These are phyloP conservation scores for Geoglossum cookeanum DNA, from an alignment of 2,329 filamentous ascomycete species.

Conservation along the genomic window DNA sequence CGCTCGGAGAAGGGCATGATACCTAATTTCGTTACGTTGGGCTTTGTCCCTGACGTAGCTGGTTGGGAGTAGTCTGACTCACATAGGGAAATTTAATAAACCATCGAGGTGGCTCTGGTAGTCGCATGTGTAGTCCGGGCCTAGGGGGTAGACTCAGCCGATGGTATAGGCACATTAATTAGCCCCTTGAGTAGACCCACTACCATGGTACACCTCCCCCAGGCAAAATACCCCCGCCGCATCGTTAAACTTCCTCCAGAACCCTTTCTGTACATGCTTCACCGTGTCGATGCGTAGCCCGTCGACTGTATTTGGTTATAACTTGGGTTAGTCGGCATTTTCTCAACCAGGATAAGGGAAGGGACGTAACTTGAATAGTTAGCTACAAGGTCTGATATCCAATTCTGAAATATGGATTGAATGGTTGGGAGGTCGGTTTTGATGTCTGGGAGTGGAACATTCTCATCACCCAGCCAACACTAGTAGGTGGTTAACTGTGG, in stretches of 20 bases:
- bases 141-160: conserved; percentile 11
- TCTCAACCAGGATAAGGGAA: not conserved
- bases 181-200: not conserved
- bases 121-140: conserved; percentile 17
- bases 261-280: conserved; percentile 25
- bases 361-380: conserved; percentile 5
- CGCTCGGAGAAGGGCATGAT: conserved; percentile 18
- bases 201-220: conserved; percentile 25
- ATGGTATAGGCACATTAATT: too few species aligned
- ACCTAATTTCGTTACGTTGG: conserved; percentile 5
- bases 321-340: not conserved
- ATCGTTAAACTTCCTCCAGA: conserved; percentile 21
- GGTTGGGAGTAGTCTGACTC: not conserved
- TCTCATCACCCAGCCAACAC: conserved; percentile 14
- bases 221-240: conserved; percentile 25
- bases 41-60: too few species aligned
- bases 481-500: not conserved
- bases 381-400: conserved; percentile 12
- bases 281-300: conserved; percentile 32
- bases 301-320: conserved; percentile 19
- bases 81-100: conserved; percentile 28
- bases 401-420: conserved; percentile 9
- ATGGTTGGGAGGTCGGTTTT: conserved; percentile 13
- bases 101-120: conserved; percentile 26
- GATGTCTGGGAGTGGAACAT: conserved; percentile 15